Evolutionary conservation across 768 basidiomycete genomes (phyloP).

Genomic region (Dentipellis fragilis): DNA sequence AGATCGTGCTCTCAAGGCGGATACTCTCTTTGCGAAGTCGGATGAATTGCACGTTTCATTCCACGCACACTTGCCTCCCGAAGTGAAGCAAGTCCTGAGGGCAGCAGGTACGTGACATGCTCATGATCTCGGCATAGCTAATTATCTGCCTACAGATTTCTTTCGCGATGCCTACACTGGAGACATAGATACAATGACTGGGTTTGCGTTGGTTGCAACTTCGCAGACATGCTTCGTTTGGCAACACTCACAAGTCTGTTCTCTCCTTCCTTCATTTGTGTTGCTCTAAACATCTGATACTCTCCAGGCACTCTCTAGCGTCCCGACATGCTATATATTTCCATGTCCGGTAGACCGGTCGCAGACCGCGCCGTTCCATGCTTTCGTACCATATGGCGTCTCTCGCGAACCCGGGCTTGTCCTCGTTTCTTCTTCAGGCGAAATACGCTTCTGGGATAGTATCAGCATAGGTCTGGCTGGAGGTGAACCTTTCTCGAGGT

Average conservation of each 20-base stretch:
- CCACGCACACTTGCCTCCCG: constrained; percentile 61
- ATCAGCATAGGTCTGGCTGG: constrained; percentile 78
- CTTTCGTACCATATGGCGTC: constrained; percentile 53
- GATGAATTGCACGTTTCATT: constrained; percentile 58
- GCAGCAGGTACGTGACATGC: constrained; percentile 44
- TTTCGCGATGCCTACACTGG: constrained; percentile 58
- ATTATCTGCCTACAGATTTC: constrained; percentile 39
- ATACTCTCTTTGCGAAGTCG: constrained; percentile 56
- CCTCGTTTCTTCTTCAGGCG: constrained; percentile 59
- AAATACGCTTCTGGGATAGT: constrained; percentile 81
- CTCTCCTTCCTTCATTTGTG: not conserved
- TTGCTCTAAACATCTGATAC: not conserved
- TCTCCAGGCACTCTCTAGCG: constrained; percentile 48
- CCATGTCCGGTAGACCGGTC: constrained; percentile 49
- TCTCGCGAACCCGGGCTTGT: constrained; percentile 83
- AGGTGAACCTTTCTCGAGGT: constrained; percentile 52
- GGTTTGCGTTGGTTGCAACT: constrained; percentile 67
- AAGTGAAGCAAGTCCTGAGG: constrained; percentile 62
- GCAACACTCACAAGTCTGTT: constrained; percentile 61
- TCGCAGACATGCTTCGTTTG: constrained; percentile 72
- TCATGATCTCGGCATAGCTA: not conserved
- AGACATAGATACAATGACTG: constrained; percentile 59
- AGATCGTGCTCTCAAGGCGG: constrained; percentile 26
- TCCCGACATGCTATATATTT: constrained; percentile 78
- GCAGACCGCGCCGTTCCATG: constrained; percentile 38